Percentiles rank a stretch among this genome's conserved stretches.
These are phyloP conservation scores for Colletotrichum gigasporum DNA, from an alignment of 2,329 filamentous ascomycete species.

Conservation along the genomic window DNA sequence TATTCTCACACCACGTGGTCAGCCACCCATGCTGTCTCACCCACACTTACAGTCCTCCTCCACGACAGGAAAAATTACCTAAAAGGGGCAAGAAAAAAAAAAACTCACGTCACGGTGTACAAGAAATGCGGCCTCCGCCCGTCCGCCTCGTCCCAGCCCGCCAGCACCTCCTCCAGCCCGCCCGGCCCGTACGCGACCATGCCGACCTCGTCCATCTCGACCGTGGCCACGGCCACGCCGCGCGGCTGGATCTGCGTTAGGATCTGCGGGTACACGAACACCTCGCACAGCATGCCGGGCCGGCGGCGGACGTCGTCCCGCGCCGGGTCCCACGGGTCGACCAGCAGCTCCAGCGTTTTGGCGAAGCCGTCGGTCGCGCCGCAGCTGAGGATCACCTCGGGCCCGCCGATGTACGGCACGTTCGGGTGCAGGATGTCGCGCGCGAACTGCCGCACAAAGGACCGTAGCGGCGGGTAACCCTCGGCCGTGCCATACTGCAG, in stretches of 20 bases:
- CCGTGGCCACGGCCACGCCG: conserved; percentile 77
- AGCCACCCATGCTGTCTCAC: conserved; percentile 20
- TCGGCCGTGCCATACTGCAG: conserved; percentile 88
- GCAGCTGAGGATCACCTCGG: conserved; percentile 81
- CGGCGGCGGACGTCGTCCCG: conserved; percentile 73
- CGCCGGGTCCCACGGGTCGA: conserved; percentile 77
- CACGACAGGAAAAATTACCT: neutral
- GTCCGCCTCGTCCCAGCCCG: conserved; percentile 80
- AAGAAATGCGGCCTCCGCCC: conserved; percentile 84
- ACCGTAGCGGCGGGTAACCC: conserved; percentile 81
- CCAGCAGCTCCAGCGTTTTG: conserved; percentile 80
- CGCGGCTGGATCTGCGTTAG: conserved; percentile 72
- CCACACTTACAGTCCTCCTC: too few relatives aligned
- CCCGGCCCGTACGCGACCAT: conserved; percentile 80
- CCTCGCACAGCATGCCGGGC: conserved; percentile 82
- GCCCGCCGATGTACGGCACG: conserved; percentile 79
- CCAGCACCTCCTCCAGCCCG: conserved; percentile 79
- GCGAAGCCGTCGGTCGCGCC: conserved; percentile 87
- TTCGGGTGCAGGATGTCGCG: conserved; percentile 81
- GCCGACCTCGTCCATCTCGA: conserved; percentile 81
- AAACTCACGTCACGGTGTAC: conserved; percentile 86
- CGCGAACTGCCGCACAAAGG: conserved; percentile 82
- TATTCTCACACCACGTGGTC: conserved; percentile 13
- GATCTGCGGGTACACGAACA: conserved; percentile 83
- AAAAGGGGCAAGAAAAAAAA: neutral